phyloP scores from a whole-genome alignment of 305 asterid species.

The Solanum aculeatissimum region DNA sequence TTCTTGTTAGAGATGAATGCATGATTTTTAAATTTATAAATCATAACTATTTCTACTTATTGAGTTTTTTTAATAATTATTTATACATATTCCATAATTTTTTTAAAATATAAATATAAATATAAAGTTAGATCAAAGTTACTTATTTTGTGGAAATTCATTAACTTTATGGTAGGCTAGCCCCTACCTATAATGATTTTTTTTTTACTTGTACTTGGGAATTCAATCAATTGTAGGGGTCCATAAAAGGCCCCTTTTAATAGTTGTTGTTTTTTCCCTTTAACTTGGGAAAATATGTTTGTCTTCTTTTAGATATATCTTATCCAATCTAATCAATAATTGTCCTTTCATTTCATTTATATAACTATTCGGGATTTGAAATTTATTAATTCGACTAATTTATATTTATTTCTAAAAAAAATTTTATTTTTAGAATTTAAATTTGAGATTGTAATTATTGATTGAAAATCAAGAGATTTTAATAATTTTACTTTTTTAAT shows the following conservation, averaged over 20 bases:
- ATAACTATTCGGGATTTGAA: neutral
- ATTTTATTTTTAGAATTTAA: neutral
- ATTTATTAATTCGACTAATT: neutral
- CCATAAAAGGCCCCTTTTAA: neutral
- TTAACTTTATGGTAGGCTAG: neutral
- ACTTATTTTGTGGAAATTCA: neutral
- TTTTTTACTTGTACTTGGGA: conserved; percentile 3
- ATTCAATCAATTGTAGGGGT: neutral
- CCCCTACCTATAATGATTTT: neutral
- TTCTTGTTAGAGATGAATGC: neutral
- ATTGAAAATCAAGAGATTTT: neutral
- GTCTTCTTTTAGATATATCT: neutral
- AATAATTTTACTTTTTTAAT: neutral
- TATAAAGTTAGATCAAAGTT: neutral
- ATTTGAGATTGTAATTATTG: neutral
- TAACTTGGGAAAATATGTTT: neutral
- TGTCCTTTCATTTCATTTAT: neutral
- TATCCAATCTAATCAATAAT: neutral
- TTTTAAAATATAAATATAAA: too few species aligned
- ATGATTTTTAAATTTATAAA: neutral
- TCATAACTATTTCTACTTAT: neutral
- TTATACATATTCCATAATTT: too few species aligned
- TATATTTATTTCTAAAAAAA: neutral
- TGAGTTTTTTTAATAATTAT: too few species aligned
- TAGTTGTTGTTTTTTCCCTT: neutral